These are phyloP conservation scores for Gossypium gossypioides DNA, from an alignment of 441 rosid species.

Conservation along the genomic window DNA sequence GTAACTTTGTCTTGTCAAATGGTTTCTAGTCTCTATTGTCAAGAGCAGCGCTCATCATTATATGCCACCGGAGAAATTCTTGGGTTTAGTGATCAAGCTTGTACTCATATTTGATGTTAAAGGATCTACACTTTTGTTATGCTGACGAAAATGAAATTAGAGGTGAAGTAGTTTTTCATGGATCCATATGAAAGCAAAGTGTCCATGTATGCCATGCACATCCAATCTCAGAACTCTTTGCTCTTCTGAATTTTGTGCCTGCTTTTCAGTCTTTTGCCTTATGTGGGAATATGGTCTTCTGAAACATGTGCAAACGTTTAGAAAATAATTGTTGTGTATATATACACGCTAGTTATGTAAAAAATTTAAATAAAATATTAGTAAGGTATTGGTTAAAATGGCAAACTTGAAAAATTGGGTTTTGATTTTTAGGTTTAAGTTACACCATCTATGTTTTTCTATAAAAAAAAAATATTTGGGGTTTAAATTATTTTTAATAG, in stretches of 20 bases:
- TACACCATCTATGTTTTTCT: too few relatives aligned
- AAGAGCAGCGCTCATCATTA: neutral
- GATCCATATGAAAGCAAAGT: neutral
- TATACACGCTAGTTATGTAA: too few relatives aligned
- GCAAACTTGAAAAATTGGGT: too few relatives aligned
- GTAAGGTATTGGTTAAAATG: too few relatives aligned
- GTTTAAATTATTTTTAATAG: too few relatives aligned
- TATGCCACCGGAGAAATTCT: constrained; percentile 8
- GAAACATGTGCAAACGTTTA: neutral
- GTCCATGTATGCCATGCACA: neutral
- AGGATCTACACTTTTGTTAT: neutral
- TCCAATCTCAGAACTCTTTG: neutral
- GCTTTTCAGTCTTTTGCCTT: neutral
- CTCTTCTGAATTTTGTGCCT: neutral
- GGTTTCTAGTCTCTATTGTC: neutral
- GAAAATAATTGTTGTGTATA: neutral
- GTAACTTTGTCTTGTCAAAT: constrained; percentile 21
- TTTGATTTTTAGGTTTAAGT: too few relatives aligned
- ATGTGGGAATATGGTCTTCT: neutral
- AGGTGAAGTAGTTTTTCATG: neutral
- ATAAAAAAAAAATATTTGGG: too few relatives aligned
- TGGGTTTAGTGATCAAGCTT: neutral
- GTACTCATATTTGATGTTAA: neutral
- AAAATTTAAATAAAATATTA: too few relatives aligned
- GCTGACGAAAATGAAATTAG: constrained; percentile 1